Evolutionary conservation across 192 early-diverging fungal genomes (phyloP), one percentile per base, ranked within the genome.

Genomic region (Chytriomyces confervae): DNA sequence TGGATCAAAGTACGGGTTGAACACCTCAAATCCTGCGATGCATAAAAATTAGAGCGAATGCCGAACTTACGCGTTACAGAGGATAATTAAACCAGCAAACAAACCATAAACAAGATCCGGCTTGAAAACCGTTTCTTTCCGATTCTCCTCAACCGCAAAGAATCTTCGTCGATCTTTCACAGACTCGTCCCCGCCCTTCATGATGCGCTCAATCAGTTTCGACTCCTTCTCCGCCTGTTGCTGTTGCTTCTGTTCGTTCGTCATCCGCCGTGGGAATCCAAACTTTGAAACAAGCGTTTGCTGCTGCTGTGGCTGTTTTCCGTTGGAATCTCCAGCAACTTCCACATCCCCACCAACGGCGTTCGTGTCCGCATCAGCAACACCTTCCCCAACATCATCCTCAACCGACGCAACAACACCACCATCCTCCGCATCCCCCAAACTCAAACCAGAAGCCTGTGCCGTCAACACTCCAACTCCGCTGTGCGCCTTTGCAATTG

Each of bases 1-100:
- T 5, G 77, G 77, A 62, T 79, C 77, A 66, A 79, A 79, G 50
- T 73, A 79, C 20, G 77, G 77, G 68, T 79, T 79, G 70, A 79
- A 79, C 24, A 79, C 77, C 50, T 79, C 77, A 47, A 79, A 79
- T 47, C 63, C 71, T 72, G 53, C 16, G 29, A 1, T 36, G 29
- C 20, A 60, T 60, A 0, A 60, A 20, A 60, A 2, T 18, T 1
- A 60, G n/a, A n/a, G n/a, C n/a, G n/a, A n/a, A n/a, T n/a, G n/a
- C n/a, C n/a, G n/a, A n/a, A n/a, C n/a, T n/a, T n/a, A n/a, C n/a
- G n/a, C n/a, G n/a, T n/a, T n/a, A n/a, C n/a, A n/a, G n/a, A n/a
- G n/a, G n/a, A n/a, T n/a, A n/a, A n/a, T n/a, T n/a, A n/a, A n/a
- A n/a, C n/a, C n/a, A n/a, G n/a, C n/a, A n/a, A n/a, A n/a, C n/a